These are phyloP conservation scores for Alternaria triticina DNA, from an alignment of 2,329 filamentous ascomycete species.

Conservation along the genomic window DNA sequence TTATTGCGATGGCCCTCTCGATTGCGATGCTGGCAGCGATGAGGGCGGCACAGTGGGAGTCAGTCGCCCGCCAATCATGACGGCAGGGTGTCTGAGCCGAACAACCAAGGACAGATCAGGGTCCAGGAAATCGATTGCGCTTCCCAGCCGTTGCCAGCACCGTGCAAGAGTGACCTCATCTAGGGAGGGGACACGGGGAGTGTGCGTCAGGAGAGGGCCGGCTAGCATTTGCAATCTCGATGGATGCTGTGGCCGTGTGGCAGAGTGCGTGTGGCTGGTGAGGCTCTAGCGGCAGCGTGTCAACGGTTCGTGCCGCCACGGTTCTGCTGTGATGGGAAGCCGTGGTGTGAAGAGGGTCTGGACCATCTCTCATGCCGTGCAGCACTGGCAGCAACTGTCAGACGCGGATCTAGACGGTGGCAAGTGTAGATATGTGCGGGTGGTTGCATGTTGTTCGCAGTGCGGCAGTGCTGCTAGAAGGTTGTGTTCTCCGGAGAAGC, in stretches of 20 bases:
- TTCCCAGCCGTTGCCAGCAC: not conserved
- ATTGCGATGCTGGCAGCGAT: constrained; percentile 23
- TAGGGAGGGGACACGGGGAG: not conserved
- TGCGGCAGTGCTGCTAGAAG: not conserved
- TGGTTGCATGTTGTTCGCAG: not conserved
- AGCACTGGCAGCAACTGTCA: not conserved
- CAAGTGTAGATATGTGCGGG: not conserved
- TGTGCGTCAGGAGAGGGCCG: not conserved
- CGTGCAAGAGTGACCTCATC: constrained; percentile 10
- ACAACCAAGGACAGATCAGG: constrained; percentile 8
- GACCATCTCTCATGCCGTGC: not conserved
- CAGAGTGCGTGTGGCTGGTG: not conserved
- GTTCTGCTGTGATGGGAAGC: not conserved
- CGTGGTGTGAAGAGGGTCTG: not conserved
- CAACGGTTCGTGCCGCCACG: constrained; percentile 15
- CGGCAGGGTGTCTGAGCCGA: not conserved
- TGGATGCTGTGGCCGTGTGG: not conserved
- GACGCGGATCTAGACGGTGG: not conserved
- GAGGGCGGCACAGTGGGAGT: constrained; percentile 16
- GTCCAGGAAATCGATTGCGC: constrained; percentile 5
- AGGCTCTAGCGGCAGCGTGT: not conserved
- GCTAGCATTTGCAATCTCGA: constrained; percentile 15
- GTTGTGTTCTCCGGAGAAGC: not conserved
- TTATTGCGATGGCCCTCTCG: constrained; percentile 14
- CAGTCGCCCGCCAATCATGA: not conserved